Base-by-base conservation (phyloP, 2,329 filamentous ascomycete genomes). In the Microdochium trichocladiopsis region DNA sequence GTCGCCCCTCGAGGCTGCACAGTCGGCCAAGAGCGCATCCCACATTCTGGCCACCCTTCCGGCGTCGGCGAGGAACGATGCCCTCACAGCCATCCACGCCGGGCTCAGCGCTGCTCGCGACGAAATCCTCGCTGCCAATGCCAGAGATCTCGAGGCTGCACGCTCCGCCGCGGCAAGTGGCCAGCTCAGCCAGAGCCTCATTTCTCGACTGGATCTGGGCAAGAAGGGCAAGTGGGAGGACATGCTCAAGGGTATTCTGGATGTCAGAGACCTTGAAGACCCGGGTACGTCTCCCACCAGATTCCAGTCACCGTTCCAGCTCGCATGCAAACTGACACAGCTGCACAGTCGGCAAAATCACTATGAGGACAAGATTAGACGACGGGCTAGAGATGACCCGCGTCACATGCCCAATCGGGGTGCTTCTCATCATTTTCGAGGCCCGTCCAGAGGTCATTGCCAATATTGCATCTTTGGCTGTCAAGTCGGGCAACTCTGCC, bases 341-440 rank as follows among this genome's bases (percentile, higher is more conserved):
- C 18, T 8, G 4, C 6, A 45, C 18, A 90, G 89, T 97, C 63
- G 93, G 93, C 62, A 87, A 87, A 65, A 78, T 94, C 51, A 92
- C 90, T 41, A 76, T 95, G 63, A 84, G 87, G 56, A 97, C 91
- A 47, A 81, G 86, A 53, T 80, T 99, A 11, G 94, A 97, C 68
- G 88, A 96, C 60, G 87, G 86, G 51, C 79, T 99, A 51, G 79
- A 86, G 50, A 79, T 99, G 54, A 90, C 96, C 66, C 85, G 92
- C 56, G 88, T 96, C 48, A 91, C 90, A 41, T 96, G 90, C 66
- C 94, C 94, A 5, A 97, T 99, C 60, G 94, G 94, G 54, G 92
- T 97, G n/a, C 82, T 99, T 43, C 81, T 99, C 59, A 94, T 99
- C 71, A 97, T 99, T 65, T 99, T 99, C 66, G 94, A 99, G 73